Percentiles rank a stretch among this genome's conserved stretches.
Evolutionary conservation across 352 stramenopile species (phyloP).

Genomic region (Phytophthora cactorum): DNA sequence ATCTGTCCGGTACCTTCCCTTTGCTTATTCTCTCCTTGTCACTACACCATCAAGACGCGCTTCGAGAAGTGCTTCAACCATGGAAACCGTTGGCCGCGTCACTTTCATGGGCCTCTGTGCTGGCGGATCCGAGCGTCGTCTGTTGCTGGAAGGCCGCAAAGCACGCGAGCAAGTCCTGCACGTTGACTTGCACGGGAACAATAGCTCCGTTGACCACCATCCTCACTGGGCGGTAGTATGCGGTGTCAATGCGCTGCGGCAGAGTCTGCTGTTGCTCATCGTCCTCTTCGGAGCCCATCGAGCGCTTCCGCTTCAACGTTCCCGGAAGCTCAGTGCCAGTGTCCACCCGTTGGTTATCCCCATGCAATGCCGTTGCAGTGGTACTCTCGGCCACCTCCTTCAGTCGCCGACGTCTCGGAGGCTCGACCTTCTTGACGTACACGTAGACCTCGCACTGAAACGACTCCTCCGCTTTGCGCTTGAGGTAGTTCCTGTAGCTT

Average conservation of each 20-base stretch:
- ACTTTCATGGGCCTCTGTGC: slow-evolving; percentile 5
- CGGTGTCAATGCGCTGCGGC: slow-evolving; percentile 23
- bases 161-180: slow-evolving; percentile 65
- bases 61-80: not conserved
- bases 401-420: slow-evolving; percentile 20
- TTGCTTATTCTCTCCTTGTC: not conserved
- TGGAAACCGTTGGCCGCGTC: slow-evolving; percentile 10
- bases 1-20: slow-evolving; percentile 7
- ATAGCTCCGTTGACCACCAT: slow-evolving; percentile 79
- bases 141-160: slow-evolving; percentile 37
- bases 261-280: slow-evolving; percentile 20
- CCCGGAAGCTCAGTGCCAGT: slow-evolving; percentile 9
- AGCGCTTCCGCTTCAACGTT: slow-evolving; percentile 33
- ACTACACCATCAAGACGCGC: slow-evolving; percentile 3
- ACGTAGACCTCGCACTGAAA: slow-evolving; percentile 81
- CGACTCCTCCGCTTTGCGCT: slow-evolving; percentile 57
- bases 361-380: slow-evolving; percentile 2
- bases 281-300: slow-evolving; percentile 14
- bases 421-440: slow-evolving; percentile 70
- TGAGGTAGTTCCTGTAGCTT: slow-evolving; percentile 83
- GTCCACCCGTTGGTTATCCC: slow-evolving; percentile 20
- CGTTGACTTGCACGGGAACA: slow-evolving; percentile 75
- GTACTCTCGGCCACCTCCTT: slow-evolving; percentile 16
- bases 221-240: slow-evolving; percentile 66
- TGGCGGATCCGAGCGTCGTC: not conserved